Conservation (phyloP, 192 early-diverging fungal species). For the Backusella sp. region DNA sequence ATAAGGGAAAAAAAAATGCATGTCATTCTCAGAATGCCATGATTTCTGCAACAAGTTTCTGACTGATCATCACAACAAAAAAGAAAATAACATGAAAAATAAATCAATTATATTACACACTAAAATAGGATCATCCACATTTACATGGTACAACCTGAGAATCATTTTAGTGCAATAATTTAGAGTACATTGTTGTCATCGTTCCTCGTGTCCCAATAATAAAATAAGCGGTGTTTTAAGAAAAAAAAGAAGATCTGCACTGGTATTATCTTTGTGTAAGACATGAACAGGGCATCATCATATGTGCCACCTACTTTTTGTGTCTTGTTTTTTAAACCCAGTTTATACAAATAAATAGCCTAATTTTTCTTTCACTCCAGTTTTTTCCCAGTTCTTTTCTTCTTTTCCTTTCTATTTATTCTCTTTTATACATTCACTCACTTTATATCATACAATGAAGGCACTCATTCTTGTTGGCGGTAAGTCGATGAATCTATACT, state of each 20-base stretch:
- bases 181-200: constrained; percentile 8
- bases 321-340: not conserved
- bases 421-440: not conserved
- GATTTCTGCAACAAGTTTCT: not conserved
- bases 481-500: constrained; percentile 28
- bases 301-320: not conserved
- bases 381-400: constrained; percentile 2
- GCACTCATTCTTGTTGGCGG: constrained; percentile 84
- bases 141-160: not conserved
- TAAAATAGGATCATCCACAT: constrained; percentile 7
- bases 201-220: constrained; percentile 2
- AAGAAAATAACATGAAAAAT: not conserved
- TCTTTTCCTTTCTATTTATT: not conserved
- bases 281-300: not conserved
- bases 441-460: constrained; percentile 47
- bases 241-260: not conserved
- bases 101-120: not conserved
- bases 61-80: not conserved
- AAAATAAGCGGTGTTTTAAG: not conserved
- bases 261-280: not conserved
- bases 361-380: not conserved
- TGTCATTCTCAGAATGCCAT: not conserved
- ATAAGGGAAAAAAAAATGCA: not conserved
- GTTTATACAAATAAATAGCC: not conserved
- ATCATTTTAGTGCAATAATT: not conserved